Evolutionary conservation across 2,329 filamentous ascomycete genomes (phyloP).

Genomic region (Beauveria scarabaeidicola): DNA sequence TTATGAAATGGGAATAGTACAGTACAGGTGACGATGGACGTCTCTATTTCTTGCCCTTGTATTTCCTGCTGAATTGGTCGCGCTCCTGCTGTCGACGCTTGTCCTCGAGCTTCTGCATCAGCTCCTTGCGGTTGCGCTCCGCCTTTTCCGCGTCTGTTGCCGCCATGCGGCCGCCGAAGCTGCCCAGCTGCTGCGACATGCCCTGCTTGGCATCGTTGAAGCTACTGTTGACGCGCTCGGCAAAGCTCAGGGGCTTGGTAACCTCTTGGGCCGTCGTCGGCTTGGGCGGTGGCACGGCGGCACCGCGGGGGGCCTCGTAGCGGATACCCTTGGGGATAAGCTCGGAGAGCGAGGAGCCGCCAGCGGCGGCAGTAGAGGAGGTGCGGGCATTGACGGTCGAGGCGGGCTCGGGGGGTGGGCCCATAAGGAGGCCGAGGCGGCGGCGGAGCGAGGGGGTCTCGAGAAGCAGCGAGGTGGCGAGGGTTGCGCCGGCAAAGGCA

Average conservation of each 20-base stretch:
- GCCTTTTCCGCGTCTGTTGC: constrained; percentile 26
- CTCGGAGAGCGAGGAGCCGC: constrained; percentile 16
- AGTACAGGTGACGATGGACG: neutral
- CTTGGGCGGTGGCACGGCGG: constrained; percentile 5
- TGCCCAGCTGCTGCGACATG: constrained; percentile 24
- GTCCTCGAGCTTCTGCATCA: constrained; percentile 27
- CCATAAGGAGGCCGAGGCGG: constrained; percentile 28
- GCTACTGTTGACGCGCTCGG: constrained; percentile 25
- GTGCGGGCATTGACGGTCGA: constrained; percentile 19
- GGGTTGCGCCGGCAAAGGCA: constrained; percentile 30
- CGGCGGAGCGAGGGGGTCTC: constrained; percentile 31
- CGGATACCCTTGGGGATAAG: constrained; percentile 26
- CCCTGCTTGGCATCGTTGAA: constrained; percentile 31
- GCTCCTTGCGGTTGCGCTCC: constrained; percentile 26
- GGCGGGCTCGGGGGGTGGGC: constrained; percentile 16
- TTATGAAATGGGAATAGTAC: too few relatives aligned
- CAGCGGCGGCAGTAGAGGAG: constrained; percentile 25
- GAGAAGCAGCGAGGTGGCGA: constrained; percentile 29
- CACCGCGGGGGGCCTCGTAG: constrained; percentile 29
- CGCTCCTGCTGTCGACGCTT: constrained; percentile 28
- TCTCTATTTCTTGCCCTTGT: constrained; percentile 20
- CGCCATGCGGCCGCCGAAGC: constrained; percentile 26
- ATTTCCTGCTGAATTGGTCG: constrained; percentile 33
- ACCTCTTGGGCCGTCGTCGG: constrained; percentile 14
- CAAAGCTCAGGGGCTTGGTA: constrained; percentile 19